A percentile compares a stretch with the other conserved stretches of the same genome.
Evolutionary conservation across 2,329 filamentous ascomycete species (phyloP).

Genomic region (Colletotrichum godetiae): DNA sequence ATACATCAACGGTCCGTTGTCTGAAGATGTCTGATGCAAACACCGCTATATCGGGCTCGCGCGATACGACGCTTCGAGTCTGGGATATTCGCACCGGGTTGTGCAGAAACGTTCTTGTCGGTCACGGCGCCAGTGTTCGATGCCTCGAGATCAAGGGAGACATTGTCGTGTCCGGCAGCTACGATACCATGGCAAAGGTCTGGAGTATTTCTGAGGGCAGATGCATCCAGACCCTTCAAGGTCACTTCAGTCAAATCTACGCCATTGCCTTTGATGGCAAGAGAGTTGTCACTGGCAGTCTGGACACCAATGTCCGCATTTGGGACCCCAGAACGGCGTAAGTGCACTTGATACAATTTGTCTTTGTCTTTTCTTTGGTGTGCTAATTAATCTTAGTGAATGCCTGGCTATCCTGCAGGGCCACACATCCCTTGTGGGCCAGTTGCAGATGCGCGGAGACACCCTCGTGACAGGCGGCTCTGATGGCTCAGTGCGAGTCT

Average conservation of each 20-base stretch:
- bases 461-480: conserved; percentile 96
- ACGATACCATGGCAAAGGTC: conserved; percentile 95
- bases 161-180: conserved; percentile 96
- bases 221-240: conserved; percentile 88
- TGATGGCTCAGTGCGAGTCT: conserved; percentile 95
- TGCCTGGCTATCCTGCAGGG: conserved; percentile 94
- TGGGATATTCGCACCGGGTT: conserved; percentile 93
- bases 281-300: conserved; percentile 91
- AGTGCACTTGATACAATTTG: conserved; percentile 45
- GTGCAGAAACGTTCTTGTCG: conserved; percentile 91
- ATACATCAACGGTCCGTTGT: conserved; percentile 96
- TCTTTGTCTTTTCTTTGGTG: conserved; percentile 5
- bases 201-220: conserved; percentile 98
- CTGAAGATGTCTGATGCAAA: conserved; percentile 96
- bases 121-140: conserved; percentile 94
- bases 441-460: conserved; percentile 94
- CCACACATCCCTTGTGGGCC: conserved; percentile 95
- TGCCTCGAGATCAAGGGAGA: conserved; percentile 97
- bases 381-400: conserved; percentile 62
- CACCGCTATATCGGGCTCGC: conserved; percentile 94
- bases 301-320: conserved; percentile 96
- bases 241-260: conserved; percentile 99
- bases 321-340: conserved; percentile 94
- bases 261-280: conserved; percentile 97
- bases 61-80: conserved; percentile 92